phyloP scores from a whole-genome alignment of 2,329 filamentous ascomycete genomes.

The Cladosporium velox region DNA sequence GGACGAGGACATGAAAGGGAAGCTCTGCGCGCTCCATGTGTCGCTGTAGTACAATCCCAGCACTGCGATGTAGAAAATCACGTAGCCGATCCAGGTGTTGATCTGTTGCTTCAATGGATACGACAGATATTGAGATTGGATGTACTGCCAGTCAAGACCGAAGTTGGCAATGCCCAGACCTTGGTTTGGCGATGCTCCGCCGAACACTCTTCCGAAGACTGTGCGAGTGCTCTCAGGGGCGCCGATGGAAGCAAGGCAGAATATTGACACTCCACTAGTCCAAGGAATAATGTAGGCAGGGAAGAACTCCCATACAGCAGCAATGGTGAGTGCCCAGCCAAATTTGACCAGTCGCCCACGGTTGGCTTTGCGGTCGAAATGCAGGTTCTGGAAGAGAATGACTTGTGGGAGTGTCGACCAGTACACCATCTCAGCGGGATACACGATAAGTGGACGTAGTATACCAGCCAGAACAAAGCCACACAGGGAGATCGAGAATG shows the following conservation, averaged over 20 bases:
- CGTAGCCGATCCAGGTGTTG: constrained; percentile 50
- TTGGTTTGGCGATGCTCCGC: constrained; percentile 55
- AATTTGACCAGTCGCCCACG: background rate
- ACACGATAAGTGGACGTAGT: background rate
- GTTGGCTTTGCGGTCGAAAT: constrained; percentile 3
- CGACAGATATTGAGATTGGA: constrained; percentile 55
- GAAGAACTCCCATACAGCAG: constrained; percentile 50
- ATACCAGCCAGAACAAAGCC: constrained; percentile 5
- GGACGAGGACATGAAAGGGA: constrained; percentile 58
- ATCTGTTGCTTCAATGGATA: constrained; percentile 52
- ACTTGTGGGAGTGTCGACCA: constrained; percentile 3
- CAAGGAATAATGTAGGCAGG: constrained; percentile 59
- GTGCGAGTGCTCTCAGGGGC: constrained; percentile 50
- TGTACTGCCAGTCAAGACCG: constrained; percentile 58
- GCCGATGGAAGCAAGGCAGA: constrained; percentile 56
- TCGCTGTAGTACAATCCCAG: constrained; percentile 55
- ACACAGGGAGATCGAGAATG: background rate
- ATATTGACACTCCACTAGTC: constrained; percentile 58
- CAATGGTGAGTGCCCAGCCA: constrained; percentile 1
- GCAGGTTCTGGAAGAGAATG: constrained; percentile 1
- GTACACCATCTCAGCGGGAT: constrained; percentile 3
- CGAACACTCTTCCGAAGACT: constrained; percentile 53
- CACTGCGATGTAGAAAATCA: constrained; percentile 55
- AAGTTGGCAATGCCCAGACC: constrained; percentile 53
- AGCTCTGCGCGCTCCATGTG: constrained; percentile 48